Base-by-base conservation (phyloP, 371 early-diverging fungal genomes). In the Capniomyces stellatus region DNA sequence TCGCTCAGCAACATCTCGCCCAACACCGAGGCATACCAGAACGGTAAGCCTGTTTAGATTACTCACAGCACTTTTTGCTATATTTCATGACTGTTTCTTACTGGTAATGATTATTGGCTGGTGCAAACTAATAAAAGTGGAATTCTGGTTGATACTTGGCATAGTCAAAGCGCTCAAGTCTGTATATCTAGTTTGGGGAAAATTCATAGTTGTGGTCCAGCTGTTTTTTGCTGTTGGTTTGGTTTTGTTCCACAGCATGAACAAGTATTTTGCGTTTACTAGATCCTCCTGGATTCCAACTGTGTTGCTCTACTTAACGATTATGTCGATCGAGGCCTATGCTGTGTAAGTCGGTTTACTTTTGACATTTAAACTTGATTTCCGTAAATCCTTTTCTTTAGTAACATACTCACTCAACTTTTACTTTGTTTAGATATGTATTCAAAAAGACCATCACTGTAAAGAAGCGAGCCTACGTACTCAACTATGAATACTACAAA, bases 11-110 rank as follows among this genome's bases (percentile, higher is more conserved):
- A 25, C 4, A 28, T 49, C n/a, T 10, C 30, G 29, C 28, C n/a
- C n/a, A 49, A 28, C 15, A 49, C 49, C n/a, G 49, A 49, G 30
- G 49, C 49, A n/a, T 49, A 24, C 28, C n/a, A 49, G n/a, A 25
- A 49, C 28, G 10, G 49, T 49, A 49, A 49, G 49, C 8, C 2
- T n/a, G n/a, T 49, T 3, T n/a, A 4, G 25, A 6, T 13, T 8
- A 49, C 28, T 4, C 28, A 4, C 28, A 27, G 25, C 4, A 23
- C 8, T 44, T 10, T 24, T 49, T 3, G 3, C n/a, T 29, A n/a
- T 13, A 28, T 49, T 28, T 49, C 6, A 6, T 6, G 35, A 10
- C 6, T 35, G 35, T 35, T 35, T 10, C 15, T 35, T 35, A n/a
- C n/a, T n/a, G n/a, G n/a, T n/a, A n/a, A n/a, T n/a, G n/a, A n/a